Percentiles rank a stretch among this genome's conserved stretches.
Evolutionary conservation across 2,329 filamentous ascomycete genomes (phyloP).

Genomic region (Paecilomyces formosus): DNA sequence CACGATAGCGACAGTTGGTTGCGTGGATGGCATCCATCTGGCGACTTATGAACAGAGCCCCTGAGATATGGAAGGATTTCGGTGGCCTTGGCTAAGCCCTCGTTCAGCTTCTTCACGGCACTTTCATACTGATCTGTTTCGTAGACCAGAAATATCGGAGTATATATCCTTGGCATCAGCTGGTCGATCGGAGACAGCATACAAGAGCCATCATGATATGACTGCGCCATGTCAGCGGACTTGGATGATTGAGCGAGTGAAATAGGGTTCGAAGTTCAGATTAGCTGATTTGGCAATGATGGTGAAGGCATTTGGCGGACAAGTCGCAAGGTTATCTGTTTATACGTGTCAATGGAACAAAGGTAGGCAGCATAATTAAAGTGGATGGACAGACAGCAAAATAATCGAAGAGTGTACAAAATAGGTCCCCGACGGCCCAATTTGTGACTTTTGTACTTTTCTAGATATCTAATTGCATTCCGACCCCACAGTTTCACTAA

Average conservation of each 20-base stretch:
- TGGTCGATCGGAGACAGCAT: not conserved
- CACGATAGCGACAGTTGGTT: not conserved
- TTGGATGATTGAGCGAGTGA: not conserved
- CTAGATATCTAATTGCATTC: not conserved
- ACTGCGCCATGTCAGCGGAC: not conserved
- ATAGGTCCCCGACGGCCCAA: no score
- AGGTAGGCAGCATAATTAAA: no score
- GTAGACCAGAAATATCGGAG: not conserved
- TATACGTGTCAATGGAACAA: not conserved
- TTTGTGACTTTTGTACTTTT: not conserved
- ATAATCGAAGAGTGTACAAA: no score
- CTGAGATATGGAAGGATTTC: not conserved
- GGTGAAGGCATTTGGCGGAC: not conserved
- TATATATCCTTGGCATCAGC: not conserved
- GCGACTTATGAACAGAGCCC: not conserved
- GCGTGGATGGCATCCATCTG: not conserved
- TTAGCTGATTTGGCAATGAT: not conserved
- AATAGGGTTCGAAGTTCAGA: not conserved
- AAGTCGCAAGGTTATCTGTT: not conserved
- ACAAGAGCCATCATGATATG: not conserved
- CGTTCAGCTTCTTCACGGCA: not conserved
- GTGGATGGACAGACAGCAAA: no score
- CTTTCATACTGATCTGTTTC: not conserved
- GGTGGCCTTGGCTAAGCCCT: not conserved
- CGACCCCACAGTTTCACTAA: not conserved